These are phyloP conservation scores for Tricholoma hemisulphureum DNA, from an alignment of 768 basidiomycete species.

Conservation along the genomic window DNA sequence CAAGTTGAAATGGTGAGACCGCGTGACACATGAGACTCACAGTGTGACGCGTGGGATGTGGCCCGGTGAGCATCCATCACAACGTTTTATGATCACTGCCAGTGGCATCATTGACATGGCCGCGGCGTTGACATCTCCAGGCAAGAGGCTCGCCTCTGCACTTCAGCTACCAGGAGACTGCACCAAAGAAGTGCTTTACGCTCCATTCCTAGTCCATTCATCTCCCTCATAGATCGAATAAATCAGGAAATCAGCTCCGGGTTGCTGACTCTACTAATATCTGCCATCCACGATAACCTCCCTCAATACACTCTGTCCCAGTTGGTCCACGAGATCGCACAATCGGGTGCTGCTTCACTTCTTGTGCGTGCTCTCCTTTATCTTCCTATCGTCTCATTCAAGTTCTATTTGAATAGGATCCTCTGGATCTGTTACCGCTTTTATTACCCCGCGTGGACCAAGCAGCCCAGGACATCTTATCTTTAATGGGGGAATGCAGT, in stretches of 20 bases:
- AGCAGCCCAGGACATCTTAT: conserved; percentile 38
- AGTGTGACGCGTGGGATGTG: no score
- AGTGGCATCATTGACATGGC: no score
- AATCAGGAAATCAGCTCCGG: conserved; percentile 27
- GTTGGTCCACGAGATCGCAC: conserved; percentile 29
- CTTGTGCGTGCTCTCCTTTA: conserved; percentile 15
- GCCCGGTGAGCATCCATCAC: no score
- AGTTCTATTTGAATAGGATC: conserved; percentile 34
- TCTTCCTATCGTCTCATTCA: background rate
- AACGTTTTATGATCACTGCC: no score
- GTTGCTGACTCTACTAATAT: conserved; percentile 35
- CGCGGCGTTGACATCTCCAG: background rate
- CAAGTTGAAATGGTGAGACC: no score
- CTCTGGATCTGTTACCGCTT: conserved; percentile 41
- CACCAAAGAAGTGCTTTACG: background rate
- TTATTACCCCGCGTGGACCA: conserved; percentile 38
- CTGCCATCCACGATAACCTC: conserved; percentile 32
- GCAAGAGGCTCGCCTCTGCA: background rate
- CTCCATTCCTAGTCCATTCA: background rate
- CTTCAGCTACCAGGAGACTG: background rate
- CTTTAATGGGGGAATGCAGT: conserved; percentile 39
- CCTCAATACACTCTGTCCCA: conserved; percentile 28
- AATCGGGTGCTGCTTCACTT: conserved; percentile 20
- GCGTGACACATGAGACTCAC: no score
- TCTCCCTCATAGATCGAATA: background rate